Evolutionary conservation across 208 protist species (phyloP).

Genomic region (Trypanosoma congolense): DNA sequence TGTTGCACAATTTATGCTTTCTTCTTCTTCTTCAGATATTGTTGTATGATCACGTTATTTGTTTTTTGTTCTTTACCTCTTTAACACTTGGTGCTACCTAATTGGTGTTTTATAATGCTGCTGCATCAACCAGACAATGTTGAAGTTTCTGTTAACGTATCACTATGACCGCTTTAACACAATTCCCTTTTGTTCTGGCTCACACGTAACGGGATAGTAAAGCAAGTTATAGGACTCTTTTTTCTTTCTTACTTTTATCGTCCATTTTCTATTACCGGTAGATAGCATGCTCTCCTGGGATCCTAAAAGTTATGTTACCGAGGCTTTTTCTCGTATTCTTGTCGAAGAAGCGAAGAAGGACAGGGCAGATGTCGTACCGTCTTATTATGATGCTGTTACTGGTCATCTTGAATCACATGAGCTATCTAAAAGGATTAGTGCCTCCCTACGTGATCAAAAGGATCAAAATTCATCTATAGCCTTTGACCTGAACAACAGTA

Average conservation of each 20-base stretch:
- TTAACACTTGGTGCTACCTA: too few relatives aligned
- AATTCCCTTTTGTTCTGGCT: too few relatives aligned
- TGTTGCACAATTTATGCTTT: neutral
- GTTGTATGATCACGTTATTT: too few relatives aligned
- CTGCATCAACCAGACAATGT: too few relatives aligned
- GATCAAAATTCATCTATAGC: conserved; percentile 10
- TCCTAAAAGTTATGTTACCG: conserved; percentile 32
- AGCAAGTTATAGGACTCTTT: conserved; percentile 9
- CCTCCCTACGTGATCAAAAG: conserved; percentile 10
- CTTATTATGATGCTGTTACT: conserved; percentile 29
- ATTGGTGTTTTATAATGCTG: too few relatives aligned
- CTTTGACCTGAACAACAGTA: conserved; percentile 6
- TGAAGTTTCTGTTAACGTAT: too few relatives aligned
- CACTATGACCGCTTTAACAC: too few relatives aligned
- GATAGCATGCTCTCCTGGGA: conserved; percentile 29
- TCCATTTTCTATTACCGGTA: conserved; percentile 4
- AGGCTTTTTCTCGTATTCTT: conserved; percentile 22
- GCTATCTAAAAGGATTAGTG: conserved; percentile 13
- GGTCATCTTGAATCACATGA: conserved; percentile 20
- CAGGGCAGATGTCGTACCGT: conserved; percentile 2
- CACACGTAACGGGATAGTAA: neutral
- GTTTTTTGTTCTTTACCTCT: too few relatives aligned
- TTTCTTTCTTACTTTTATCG: conserved; percentile 5
- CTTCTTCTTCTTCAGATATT: too few relatives aligned
- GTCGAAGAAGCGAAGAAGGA: conserved; percentile 9